Evolutionary conservation across 164 flowering plant species (phyloP).

Genomic region (Vitis rupestris): DNA sequence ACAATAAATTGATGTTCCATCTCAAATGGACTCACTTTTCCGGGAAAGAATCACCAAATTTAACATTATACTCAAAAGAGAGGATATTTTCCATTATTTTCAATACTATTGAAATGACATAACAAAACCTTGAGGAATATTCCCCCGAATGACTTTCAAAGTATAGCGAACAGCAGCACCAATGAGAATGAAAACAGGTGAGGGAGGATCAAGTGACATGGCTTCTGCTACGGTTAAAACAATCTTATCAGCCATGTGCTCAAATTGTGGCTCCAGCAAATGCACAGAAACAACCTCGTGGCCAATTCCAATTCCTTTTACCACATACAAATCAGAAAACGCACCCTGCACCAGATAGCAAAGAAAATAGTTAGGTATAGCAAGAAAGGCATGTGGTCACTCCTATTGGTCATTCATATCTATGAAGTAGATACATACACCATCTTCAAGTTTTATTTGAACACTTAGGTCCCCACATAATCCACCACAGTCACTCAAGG

Average conservation of each 20-base stretch:
- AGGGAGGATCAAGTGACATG: conserved; percentile 91
- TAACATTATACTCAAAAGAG: not conserved
- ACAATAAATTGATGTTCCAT: not conserved
- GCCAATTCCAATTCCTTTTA: conserved; percentile 81
- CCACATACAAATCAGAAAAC: conserved; percentile 75
- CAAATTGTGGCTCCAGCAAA: conserved; percentile 63
- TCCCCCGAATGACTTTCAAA: conserved; percentile 75
- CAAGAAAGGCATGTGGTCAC: not conserved
- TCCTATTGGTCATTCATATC: conserved; percentile 1
- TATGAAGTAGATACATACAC: conserved; percentile 43
- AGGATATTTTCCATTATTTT: not conserved
- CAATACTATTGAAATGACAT: not conserved
- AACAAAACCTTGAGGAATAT: conserved; percentile 67
- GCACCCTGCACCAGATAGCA: conserved; percentile 58
- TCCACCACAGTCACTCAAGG: conserved; percentile 90
- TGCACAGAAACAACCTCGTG: conserved; percentile 80
- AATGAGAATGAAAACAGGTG: conserved; percentile 79
- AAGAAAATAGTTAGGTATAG: not conserved
- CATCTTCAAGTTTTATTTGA: conserved; percentile 79
- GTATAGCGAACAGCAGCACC: conserved; percentile 67
- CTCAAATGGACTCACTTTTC: not conserved
- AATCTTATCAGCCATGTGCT: conserved; percentile 66
- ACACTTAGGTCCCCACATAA: conserved; percentile 77
- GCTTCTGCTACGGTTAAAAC: conserved; percentile 92
- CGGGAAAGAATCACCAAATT: not conserved